Evolutionary conservation across 2,329 filamentous ascomycete species (phyloP).

Genomic region (Dichotomopilus funicola): DNA sequence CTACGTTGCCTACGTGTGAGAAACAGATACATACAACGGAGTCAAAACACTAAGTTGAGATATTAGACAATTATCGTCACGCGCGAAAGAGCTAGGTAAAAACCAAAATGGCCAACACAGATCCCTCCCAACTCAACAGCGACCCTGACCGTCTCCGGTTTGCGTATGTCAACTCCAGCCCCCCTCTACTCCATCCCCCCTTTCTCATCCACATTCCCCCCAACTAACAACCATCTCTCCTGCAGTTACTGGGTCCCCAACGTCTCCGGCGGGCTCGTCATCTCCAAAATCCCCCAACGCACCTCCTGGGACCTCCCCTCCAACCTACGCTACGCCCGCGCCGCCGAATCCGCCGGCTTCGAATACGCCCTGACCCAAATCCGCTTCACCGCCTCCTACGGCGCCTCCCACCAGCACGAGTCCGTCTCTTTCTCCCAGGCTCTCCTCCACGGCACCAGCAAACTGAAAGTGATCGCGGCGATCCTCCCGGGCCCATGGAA

Average conservation of each 20-base stretch:
- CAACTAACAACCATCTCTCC: too few species aligned
- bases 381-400: not conserved
- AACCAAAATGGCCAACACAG: not conserved
- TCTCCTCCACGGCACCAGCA: not conserved
- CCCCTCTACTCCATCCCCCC: too few species aligned
- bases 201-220: too few species aligned
- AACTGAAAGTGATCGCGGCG: not conserved
- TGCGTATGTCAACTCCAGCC: not conserved
- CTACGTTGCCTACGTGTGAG: too few species aligned
- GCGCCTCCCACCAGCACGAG: not conserved
- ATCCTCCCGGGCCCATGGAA: not conserved
- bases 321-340: not conserved
- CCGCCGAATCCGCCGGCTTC: not conserved
- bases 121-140: not conserved
- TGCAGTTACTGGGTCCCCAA: slow-evolving; percentile 1
- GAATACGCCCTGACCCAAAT: not conserved
- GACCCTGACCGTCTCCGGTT: not conserved
- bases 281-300: not conserved
- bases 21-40: not conserved
- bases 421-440: slow-evolving; percentile 1
- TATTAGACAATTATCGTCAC: not conserved
- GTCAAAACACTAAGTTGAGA: not conserved
- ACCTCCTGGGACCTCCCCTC: not conserved
- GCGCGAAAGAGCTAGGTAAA: not conserved
- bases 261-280: not conserved